Base-by-base conservation (phyloP, 2,329 filamentous ascomycete species). In the Scleromitrula shiraiana region DNA sequence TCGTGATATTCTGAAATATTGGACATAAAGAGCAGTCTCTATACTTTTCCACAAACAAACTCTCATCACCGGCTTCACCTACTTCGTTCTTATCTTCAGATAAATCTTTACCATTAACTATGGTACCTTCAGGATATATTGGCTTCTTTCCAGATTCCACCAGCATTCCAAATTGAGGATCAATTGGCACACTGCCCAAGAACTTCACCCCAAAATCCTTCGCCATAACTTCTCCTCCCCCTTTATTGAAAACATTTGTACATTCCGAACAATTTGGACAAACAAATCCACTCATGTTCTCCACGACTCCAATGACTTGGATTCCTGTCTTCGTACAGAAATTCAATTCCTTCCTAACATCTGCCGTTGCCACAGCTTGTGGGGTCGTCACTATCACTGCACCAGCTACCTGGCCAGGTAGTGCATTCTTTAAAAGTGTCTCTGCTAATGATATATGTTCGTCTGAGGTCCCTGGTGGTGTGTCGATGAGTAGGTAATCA, bases 271-370 rank as follows among this genome's bases (percentile, higher is more conserved):
- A 85, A 62, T 83, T 78, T 6, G 81, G 81, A 62, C 87, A 93
- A n/a, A 93, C 85, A 59, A 87, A 94, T 2, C 88, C 88, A 56
- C 83, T 84, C 93, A 98, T 97, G 65, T 98, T 98, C 70, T 98
- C 93, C 38, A 98, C 78, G 1, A 98, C 90, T 0, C 93, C 93
- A 9, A 97, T 72, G 1, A 98, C 76, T 50, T 91, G 87, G n/a
- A 78, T 77, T 62, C 94, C 86, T 5, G 91, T 93, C 57, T 77
- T 83, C 23, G 77, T 67, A 61, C 96, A 87, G 71, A 98, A 97
- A 52, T 78, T 84, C 61, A 95, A 85, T 68, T 98, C 93, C 49
- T 90, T 81, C 57, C 29, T 83, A 30, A 98, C 93, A 63, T 98
- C 93, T 0, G 88, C 85, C 23, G 91, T 95, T 10, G 88, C 83